Evolutionary conservation across 306 rosid species (phyloP).

Genomic region (Pyrus pyrifolia): DNA sequence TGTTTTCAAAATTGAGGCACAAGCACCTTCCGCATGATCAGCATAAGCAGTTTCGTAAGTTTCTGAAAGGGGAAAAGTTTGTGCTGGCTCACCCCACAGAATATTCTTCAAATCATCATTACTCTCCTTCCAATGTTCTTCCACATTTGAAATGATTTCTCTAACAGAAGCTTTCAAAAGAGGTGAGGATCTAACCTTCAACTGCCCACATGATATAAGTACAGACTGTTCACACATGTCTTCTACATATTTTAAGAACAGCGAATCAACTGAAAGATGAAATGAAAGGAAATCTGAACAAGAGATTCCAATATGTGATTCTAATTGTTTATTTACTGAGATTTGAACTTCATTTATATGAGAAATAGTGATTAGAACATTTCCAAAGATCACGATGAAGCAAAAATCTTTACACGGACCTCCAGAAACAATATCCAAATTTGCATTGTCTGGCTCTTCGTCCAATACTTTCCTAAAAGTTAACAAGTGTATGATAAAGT

Average conservation of each 20-base stretch:
- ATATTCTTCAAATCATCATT: constrained; percentile 38
- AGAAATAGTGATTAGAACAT: constrained; percentile 40
- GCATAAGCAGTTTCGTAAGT: constrained; percentile 11
- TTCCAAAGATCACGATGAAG: constrained; percentile 57
- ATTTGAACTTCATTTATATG: constrained; percentile 40
- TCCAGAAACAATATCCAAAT: no score
- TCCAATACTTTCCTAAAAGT: constrained; percentile 18
- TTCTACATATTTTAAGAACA: constrained; percentile 37
- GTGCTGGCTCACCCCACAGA: constrained; percentile 61
- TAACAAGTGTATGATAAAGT: constrained; percentile 21
- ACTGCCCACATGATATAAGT: constrained; percentile 63
- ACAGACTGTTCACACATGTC: constrained; percentile 55
- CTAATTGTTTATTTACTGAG: constrained; percentile 39
- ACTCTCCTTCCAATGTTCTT: constrained; percentile 30
- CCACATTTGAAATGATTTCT: constrained; percentile 21
- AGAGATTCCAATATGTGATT: constrained; percentile 45
- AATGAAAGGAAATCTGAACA: constrained; percentile 38
- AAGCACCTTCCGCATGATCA: constrained; percentile 31
- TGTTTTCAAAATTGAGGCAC: constrained; percentile 31
- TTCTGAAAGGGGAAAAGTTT: constrained; percentile 40
- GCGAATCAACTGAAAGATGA: constrained; percentile 38
- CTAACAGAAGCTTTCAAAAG: constrained; percentile 18
- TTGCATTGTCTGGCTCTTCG: constrained; percentile 34
- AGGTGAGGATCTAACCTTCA: constrained; percentile 48
- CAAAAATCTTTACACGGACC: constrained; percentile 32